Evolutionary conservation across 78 protist genomes (phyloP).

Genomic region (Chrysochromulina parva): DNA sequence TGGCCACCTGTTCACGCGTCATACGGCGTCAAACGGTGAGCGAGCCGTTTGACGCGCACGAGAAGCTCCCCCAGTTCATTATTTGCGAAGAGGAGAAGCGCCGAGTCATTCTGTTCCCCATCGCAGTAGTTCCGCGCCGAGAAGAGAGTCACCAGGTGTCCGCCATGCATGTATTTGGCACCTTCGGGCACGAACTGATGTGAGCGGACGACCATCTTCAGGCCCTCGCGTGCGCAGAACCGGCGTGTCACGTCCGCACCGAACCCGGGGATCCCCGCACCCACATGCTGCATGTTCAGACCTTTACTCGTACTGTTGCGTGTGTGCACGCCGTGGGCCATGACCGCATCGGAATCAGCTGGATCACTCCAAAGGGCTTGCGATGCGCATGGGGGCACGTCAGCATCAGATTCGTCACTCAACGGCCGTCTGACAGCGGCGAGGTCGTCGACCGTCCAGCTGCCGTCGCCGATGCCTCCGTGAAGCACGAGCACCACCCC

Average conservation of each 20-base stretch:
- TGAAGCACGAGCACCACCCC: constrained; percentile 30
- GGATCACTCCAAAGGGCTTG: constrained; percentile 64
- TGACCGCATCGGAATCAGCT: background rate
- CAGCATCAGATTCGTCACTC: constrained; percentile 44
- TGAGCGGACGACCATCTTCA: background rate
- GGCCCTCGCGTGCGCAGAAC: background rate
- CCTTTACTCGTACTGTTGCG: too few species aligned
- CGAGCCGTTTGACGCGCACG: too few species aligned
- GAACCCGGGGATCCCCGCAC: background rate
- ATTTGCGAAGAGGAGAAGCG: constrained; percentile 3
- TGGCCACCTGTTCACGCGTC: too few species aligned
- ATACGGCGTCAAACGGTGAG: too few species aligned
- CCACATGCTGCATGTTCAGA: background rate
- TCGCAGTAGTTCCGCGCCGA: constrained; percentile 20
- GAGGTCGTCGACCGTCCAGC: background rate
- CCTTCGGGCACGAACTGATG: constrained; percentile 7
- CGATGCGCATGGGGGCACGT: too few species aligned
- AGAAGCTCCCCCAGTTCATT: too few species aligned
- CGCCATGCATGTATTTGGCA: constrained; percentile 1
- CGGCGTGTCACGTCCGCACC: background rate
- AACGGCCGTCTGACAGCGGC: constrained; percentile 20
- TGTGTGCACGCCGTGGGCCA: background rate
- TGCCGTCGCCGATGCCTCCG: constrained; percentile 51
- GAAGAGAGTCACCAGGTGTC: constrained; percentile 7
- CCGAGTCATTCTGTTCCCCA: background rate